Evolutionary conservation across 257 asterid genomes (phyloP).

Genomic region (Linaria vulgaris): DNA sequence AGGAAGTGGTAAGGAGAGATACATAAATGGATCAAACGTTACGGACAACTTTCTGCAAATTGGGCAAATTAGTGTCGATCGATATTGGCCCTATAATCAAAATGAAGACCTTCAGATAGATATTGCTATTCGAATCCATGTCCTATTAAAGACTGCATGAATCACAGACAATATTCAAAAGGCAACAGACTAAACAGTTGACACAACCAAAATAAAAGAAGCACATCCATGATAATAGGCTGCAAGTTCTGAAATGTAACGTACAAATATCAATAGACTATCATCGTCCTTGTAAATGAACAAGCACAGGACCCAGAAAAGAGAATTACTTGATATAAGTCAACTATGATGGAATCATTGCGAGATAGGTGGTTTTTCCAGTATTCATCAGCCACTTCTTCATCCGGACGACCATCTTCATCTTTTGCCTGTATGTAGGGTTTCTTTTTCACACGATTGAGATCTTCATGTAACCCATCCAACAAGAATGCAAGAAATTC

Average conservation of each 20-base stretch:
- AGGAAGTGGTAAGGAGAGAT: conserved; percentile 69
- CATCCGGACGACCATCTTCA: conserved; percentile 52
- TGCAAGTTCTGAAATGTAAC: background rate
- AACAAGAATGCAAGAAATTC: conserved; percentile 69
- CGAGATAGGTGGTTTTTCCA: conserved; percentile 69
- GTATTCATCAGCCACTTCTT: conserved; percentile 67
- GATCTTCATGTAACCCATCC: conserved; percentile 86
- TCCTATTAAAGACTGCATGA: conserved; percentile 15
- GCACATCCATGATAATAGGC: conserved; percentile 11
- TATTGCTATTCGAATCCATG: conserved; percentile 7
- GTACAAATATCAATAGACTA: background rate
- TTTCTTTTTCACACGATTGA: conserved; percentile 66
- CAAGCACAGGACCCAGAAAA: conserved; percentile 15
- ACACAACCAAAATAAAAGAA: background rate
- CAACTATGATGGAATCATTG: conserved; percentile 68
- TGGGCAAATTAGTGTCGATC: conserved; percentile 66
- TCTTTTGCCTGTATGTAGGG: conserved; percentile 59
- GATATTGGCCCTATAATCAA: conserved; percentile 65
- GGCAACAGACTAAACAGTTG: background rate
- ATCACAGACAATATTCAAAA: background rate
- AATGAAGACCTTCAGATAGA: conserved; percentile 23
- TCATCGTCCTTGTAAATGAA: conserved; percentile 1
- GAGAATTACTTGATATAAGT: conserved; percentile 56
- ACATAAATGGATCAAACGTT: conserved; percentile 72
- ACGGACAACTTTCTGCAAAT: conserved; percentile 57